Percentiles rank a stretch among this genome's conserved stretches.
Evolutionary conservation across 495 filamentous ascomycete genomes (phyloP).

Genomic region (Saxophila tyrrhenica): DNA sequence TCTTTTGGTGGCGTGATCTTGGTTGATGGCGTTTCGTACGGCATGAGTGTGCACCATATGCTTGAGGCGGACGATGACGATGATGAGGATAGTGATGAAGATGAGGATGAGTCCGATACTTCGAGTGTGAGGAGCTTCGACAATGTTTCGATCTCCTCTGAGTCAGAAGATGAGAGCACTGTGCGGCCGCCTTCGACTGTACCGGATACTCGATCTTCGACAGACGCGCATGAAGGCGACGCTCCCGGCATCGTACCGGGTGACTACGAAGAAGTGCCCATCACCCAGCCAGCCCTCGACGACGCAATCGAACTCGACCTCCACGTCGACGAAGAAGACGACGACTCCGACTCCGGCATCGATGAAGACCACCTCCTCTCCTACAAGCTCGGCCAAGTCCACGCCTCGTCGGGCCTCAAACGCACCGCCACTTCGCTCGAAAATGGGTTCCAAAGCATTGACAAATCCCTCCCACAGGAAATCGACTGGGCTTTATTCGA

Average conservation of each 20-base stretch:
- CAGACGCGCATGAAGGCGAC: slow-evolving; percentile 18
- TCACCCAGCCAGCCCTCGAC: slow-evolving; percentile 26
- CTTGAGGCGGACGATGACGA: slow-evolving; percentile 68
- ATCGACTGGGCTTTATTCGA: slow-evolving; percentile 94
- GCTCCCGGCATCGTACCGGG: slow-evolving; percentile 20
- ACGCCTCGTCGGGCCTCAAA: slow-evolving; percentile 79
- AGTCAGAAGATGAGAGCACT: slow-evolving; percentile 19
- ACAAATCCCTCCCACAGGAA: slow-evolving; percentile 57
- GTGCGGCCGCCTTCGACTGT: slow-evolving; percentile 13
- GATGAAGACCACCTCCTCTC: slow-evolving; percentile 66
- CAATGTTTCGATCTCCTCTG: slow-evolving; percentile 1
- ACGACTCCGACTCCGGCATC: slow-evolving; percentile 48
- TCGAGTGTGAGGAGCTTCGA: slow-evolving; percentile 18
- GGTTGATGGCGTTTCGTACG: slow-evolving; percentile 71
- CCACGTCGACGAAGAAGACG: slow-evolving; percentile 59
- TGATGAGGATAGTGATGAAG: slow-evolving; percentile 29
- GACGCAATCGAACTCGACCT: slow-evolving; percentile 68
- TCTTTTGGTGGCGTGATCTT: slow-evolving; percentile 80
- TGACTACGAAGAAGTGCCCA: slow-evolving; percentile 38
- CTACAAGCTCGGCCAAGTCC: slow-evolving; percentile 67
- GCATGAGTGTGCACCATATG: slow-evolving; percentile 95
- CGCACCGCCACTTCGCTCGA: slow-evolving; percentile 41
- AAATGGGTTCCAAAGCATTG: slow-evolving; percentile 23
- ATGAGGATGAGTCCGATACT: slow-evolving; percentile 13
- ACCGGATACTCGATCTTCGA: background rate